Percentiles rank a stretch among this genome's conserved stretches.
Conservation (phyloP, 306 rosid genomes). For the Acacia melanoxylon region DNA sequence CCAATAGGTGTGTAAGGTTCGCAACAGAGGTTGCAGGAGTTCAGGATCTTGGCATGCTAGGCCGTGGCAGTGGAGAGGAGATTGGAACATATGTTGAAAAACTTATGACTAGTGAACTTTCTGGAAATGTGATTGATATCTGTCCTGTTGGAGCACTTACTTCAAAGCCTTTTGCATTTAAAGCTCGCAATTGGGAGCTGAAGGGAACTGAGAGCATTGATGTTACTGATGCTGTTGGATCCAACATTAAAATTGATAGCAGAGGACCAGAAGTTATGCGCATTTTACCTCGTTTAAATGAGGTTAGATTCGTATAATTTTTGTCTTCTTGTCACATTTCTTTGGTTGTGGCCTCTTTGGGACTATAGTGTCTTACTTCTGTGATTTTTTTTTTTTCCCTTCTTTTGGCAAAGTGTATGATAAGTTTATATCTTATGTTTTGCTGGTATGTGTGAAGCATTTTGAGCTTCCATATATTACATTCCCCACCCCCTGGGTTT, state of each 20-base stretch:
- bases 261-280: slow-evolving; percentile 98
- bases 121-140: slow-evolving; percentile 97
- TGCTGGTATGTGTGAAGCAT: neutral
- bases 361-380: neutral
- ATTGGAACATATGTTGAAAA: slow-evolving; percentile 97
- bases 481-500: neutral
- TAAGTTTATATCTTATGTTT: neutral
- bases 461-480: neutral
- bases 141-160: slow-evolving; percentile 98
- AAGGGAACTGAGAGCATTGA: slow-evolving; percentile 95
- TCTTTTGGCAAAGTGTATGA: neutral
- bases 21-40: slow-evolving; percentile 99
- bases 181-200: slow-evolving; percentile 96
- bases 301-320: slow-evolving; percentile 51
- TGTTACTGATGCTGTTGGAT: slow-evolving; percentile 98
- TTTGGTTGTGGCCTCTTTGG: slow-evolving; percentile 5
- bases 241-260: slow-evolving; percentile 93
- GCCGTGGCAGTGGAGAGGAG: slow-evolving; percentile 99
- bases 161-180: slow-evolving; percentile 97
- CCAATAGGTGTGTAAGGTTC: slow-evolving; percentile 89
- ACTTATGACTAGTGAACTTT: slow-evolving; percentile 96
- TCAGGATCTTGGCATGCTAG: slow-evolving; percentile 96
- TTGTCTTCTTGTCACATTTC: slow-evolving; percentile 23
- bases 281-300: slow-evolving; percentile 85
- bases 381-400: neutral